Base-by-base conservation (phyloP, 2,329 filamentous ascomycete species). In the Sphaerulina musiva region DNA sequence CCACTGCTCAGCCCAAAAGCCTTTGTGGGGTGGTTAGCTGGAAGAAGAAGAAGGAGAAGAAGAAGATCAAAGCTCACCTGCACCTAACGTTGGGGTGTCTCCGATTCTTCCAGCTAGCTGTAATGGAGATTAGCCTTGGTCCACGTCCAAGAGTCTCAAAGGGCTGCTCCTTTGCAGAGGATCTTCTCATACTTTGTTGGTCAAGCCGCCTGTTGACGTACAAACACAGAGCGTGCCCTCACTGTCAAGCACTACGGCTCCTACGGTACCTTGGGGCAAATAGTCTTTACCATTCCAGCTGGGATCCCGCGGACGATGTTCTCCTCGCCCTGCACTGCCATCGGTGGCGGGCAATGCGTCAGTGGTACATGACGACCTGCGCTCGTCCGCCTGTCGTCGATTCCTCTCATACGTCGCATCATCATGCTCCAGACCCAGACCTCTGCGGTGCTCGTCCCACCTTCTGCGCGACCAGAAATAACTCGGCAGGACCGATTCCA, bases 1-100 rank as follows among this genome's bases (percentile, higher is more conserved):
- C 89, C 89, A 95, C 62, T 90, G 81, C 68, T 95, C 90, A 0
- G 90, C 89, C 89, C 89, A 95, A 70, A 90, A 95, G 0, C 90
- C 90, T 0, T 89, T 86, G 20, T 6, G 10, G 4, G 7, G 20
- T 39, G n/a, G 14, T n/a, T 41, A 9, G 41, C 36, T 14, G 23
- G 40, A 40, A 7, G 9, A 17, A 32, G 26, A 11, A 47, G 6
- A 17, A 36, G 6, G 7, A 41, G 38, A 44, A 10, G 10, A 20
- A 20, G 20, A 20, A 44, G 20, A 11, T 5, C 11, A n/a, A 9
- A n/a, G 11, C 48, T 10, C 44, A 49, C 52, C 31, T 46, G 48
- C 50, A 29, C 54, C 49, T 0, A 90, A 74, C 0, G 85, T 86
- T 0, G 90, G 89, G 9, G 90, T 95, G 67, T 95, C 90, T 0